Conservation (phyloP, 257 asterid species). For the Eucommia ulmoides region DNA sequence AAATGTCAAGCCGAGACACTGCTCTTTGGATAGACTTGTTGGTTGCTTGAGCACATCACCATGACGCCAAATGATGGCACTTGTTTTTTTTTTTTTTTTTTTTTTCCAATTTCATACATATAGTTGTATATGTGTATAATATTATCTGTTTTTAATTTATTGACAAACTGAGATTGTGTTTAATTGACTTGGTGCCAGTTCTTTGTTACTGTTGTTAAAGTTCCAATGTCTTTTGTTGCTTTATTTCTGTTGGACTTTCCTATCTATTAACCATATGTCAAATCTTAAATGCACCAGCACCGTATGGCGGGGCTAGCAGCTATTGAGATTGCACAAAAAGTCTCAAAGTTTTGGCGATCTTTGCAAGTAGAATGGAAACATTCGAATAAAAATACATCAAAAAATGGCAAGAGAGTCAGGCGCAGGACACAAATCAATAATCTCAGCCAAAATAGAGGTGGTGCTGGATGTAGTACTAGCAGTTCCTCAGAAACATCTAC, state of each 20-base stretch:
- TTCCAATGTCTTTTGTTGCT: background rate
- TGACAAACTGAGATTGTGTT: no score
- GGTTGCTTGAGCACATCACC: no score
- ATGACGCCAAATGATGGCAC: no score
- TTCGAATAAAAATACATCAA: slow-evolving; percentile 55
- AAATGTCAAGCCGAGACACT: no score
- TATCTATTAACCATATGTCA: slow-evolving; percentile 10
- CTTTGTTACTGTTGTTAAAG: background rate
- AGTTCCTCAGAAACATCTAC: slow-evolving; percentile 51
- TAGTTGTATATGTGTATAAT: no score
- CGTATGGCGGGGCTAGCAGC: slow-evolving; percentile 99
- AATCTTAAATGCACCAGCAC: slow-evolving; percentile 37
- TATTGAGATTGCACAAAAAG: slow-evolving; percentile 92
- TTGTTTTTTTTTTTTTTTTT: no score
- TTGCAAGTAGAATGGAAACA: slow-evolving; percentile 78
- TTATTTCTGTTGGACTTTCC: slow-evolving; percentile 5
- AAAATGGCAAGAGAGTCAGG: slow-evolving; percentile 60
- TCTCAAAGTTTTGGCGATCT: slow-evolving; percentile 88
- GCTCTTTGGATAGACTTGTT: no score
- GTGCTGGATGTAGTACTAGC: slow-evolving; percentile 97
- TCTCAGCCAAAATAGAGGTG: slow-evolving; percentile 90
- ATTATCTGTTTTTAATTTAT: no score
- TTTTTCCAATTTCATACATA: no score
- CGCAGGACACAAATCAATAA: slow-evolving; percentile 55
- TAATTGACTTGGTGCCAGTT: no score